Conservation (phyloP, 305 asterid species). For the Withania somnifera region DNA sequence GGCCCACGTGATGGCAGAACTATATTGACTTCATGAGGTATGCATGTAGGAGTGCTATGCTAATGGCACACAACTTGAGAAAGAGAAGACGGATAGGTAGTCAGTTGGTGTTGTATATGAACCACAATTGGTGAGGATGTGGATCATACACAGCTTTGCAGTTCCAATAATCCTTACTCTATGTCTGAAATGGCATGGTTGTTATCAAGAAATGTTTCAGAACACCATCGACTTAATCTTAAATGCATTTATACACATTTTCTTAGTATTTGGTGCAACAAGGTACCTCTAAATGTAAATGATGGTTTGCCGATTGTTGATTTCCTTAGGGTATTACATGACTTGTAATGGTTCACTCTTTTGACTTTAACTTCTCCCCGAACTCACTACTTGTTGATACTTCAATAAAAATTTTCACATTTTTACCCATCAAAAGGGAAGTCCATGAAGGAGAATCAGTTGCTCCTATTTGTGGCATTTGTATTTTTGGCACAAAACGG, state of each 20-base stretch:
- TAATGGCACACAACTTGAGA: not conserved
- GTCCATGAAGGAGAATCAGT: not conserved
- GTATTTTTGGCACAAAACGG: not conserved
- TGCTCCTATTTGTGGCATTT: not conserved
- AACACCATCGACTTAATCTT: not conserved
- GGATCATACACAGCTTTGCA: not conserved
- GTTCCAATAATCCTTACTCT: not conserved
- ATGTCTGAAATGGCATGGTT: not conserved
- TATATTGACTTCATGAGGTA: not conserved
- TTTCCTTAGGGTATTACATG: not conserved
- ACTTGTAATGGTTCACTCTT: not conserved
- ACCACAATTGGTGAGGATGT: not conserved
- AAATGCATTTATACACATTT: not conserved
- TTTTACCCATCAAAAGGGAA: not conserved
- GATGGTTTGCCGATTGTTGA: not conserved
- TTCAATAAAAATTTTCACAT: not conserved
- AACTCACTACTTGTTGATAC: not conserved
- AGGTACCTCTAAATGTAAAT: not conserved
- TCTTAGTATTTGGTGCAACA: not conserved
- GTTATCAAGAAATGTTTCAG: not conserved
- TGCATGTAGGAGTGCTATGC: too few species aligned
- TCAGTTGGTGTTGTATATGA: not conserved
- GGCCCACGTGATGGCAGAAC: not conserved
- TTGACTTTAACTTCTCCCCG: not conserved
- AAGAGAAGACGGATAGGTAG: not conserved